Evolutionary conservation across 768 basidiomycete species (phyloP).

Genomic region (Cystofilobasidium capitatum): DNA sequence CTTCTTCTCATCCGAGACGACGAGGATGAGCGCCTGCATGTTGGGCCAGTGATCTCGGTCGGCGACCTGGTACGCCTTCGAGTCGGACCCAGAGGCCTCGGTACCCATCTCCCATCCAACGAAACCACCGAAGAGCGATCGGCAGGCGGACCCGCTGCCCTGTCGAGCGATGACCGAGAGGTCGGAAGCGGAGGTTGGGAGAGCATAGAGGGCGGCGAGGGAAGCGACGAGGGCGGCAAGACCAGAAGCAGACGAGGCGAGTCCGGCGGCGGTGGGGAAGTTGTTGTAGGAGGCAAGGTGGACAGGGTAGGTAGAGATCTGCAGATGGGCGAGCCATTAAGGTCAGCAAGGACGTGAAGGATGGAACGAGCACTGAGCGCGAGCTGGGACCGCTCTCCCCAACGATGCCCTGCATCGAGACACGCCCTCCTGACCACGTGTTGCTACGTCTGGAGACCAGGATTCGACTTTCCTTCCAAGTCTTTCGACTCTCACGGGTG

Average conservation of each 20-base stretch:
- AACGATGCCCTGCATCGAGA: background rate
- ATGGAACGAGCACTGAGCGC: background rate
- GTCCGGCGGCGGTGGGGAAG: constrained; percentile 96
- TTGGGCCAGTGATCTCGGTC: constrained; percentile 83
- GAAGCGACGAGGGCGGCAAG: constrained; percentile 91
- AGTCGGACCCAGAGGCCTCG: constrained; percentile 63
- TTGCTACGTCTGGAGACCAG: background rate
- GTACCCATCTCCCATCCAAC: constrained; percentile 86
- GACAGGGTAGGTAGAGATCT: constrained; percentile 63
- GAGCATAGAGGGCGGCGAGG: constrained; percentile 71
- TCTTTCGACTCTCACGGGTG: background rate
- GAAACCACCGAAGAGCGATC: constrained; percentile 93
- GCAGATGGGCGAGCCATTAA: background rate
- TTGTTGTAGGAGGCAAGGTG: constrained; percentile 95
- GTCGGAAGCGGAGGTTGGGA: constrained; percentile 64
- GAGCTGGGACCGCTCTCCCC: background rate
- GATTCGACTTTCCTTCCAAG: background rate
- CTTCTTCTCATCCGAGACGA: constrained; percentile 93
- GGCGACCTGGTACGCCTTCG: constrained; percentile 77
- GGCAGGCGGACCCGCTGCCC: constrained; percentile 94
- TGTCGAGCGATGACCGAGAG: constrained; percentile 93
- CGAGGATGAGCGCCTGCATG: constrained; percentile 92
- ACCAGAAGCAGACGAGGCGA: constrained; percentile 93
- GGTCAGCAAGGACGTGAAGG: background rate
- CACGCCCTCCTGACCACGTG: background rate